These are phyloP conservation scores for Medicago ruthenica DNA, from an alignment of 306 rosid species.

Conservation along the genomic window DNA sequence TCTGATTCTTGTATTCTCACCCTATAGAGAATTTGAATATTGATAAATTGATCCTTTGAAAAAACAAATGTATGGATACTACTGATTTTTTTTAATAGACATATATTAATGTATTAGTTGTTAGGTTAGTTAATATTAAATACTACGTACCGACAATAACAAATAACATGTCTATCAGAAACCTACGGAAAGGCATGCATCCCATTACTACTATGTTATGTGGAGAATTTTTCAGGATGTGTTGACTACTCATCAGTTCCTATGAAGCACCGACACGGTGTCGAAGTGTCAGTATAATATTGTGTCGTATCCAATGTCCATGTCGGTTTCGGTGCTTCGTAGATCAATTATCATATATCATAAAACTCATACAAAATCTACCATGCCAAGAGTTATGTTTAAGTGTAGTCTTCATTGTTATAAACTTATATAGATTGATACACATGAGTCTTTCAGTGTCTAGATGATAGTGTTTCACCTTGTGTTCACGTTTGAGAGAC, in stretches of 20 bases:
- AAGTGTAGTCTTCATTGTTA: background rate
- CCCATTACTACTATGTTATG: too few species aligned
- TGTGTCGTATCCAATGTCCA: too few species aligned
- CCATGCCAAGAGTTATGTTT: background rate
- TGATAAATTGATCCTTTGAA: background rate
- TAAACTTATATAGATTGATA: background rate
- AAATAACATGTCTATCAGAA: constrained; percentile 16
- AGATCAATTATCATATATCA: background rate
- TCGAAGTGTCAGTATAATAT: too few species aligned
- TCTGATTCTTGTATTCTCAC: constrained; percentile 65
- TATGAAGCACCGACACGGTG: background rate
- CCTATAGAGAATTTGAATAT: constrained; percentile 48
- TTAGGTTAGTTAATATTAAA: too few species aligned
- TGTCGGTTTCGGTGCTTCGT: background rate
- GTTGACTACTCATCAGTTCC: background rate
- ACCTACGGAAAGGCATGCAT: too few species aligned
- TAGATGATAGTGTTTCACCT: constrained; percentile 45
- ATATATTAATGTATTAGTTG: too few species aligned
- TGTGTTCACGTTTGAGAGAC: constrained; percentile 61
- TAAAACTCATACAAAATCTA: background rate
- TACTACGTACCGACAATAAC: background rate
- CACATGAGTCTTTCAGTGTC: too few species aligned
- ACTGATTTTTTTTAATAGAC: background rate
- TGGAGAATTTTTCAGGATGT: too few species aligned
- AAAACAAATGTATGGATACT: background rate